These are phyloP conservation scores for Blastobotrys americana DNA, from an alignment of 805 yeast genomes.

Conservation along the genomic window DNA sequence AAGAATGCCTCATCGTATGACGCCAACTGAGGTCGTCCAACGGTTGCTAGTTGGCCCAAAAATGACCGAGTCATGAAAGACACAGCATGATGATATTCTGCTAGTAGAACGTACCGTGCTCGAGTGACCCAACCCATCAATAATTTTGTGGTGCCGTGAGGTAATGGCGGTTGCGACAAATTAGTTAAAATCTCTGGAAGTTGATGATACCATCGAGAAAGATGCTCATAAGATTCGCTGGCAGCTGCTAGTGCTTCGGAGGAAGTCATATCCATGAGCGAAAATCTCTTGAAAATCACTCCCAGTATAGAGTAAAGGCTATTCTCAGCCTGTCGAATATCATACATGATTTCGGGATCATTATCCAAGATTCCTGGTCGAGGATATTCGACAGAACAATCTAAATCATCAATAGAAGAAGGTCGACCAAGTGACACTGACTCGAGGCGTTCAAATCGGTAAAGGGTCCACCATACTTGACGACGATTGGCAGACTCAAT, in stretches of 20 bases:
- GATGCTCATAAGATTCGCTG: neutral
- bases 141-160: neutral
- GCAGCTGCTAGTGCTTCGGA: constrained; percentile 1
- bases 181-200: constrained; percentile 1
- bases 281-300: constrained; percentile 1
- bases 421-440: constrained; percentile 11
- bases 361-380: neutral
- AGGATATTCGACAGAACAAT: constrained; percentile 5
- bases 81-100: constrained; percentile 3
- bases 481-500: constrained; percentile 2
- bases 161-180: neutral
- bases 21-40: neutral
- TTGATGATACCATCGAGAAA: constrained; percentile 2
- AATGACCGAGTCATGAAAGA: constrained; percentile 3
- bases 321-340: neutral
- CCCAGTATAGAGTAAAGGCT: constrained; percentile 2
- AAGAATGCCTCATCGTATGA: neutral
- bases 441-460: constrained; percentile 7
- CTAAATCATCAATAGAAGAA: constrained; percentile 4
- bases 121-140: neutral
- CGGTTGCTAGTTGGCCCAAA: constrained; percentile 1
- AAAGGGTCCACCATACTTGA: constrained; percentile 10
- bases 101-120: neutral
- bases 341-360: neutral
- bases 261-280: neutral